Base-by-base conservation (phyloP, 257 asterid species). In the Pogostemon cablin region DNA sequence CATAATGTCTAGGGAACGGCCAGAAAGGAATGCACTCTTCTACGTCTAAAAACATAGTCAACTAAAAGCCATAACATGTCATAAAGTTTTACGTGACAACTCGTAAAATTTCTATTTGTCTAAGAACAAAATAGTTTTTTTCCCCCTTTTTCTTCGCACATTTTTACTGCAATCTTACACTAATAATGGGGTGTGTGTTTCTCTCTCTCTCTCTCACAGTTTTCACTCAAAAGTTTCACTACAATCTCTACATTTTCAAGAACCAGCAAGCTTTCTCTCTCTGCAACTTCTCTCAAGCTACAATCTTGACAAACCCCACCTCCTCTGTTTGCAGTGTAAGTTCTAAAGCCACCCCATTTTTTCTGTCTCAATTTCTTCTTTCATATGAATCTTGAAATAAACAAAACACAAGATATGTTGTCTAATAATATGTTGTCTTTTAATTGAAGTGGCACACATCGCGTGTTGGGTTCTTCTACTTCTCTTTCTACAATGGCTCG, bases 241-340 rank as follows among this genome's bases (percentile, higher is more conserved):
- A 82, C 88, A 85, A 74, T 44, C 86, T 93, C 83, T 93, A 80
- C 93, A 87, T 93, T 84, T 93, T 93, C 96, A 67, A 86, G 96
- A 93, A 73, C 77, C 75, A 79, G 56, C 73, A 73, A 62, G 96
- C 99, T 10, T 93, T 86, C 81, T 72, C 75, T 55, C 62, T 63
- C 75, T 93, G 99, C 90, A 86, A 91, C 79, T 89, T 91, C 85
- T 76, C 85, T 80, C 89, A 84, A 77, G 96, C 99, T 62, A 83
- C 98, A 20, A 68, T 91, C 79, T 86, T 93, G 76, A 85, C 89
- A 41, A 88, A 87, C 63, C 85, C 95, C 77, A 79, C 32, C 59
- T 87, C 96, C 79, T 72, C 86, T 32, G 82, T 88, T 52, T 93
- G 85, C 81, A 86, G 82, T 1, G 99, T 90, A 81, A 75, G 79